Base-by-base conservation (phyloP, 768 basidiomycete genomes). In the Lyophyllum shimeji region DNA sequence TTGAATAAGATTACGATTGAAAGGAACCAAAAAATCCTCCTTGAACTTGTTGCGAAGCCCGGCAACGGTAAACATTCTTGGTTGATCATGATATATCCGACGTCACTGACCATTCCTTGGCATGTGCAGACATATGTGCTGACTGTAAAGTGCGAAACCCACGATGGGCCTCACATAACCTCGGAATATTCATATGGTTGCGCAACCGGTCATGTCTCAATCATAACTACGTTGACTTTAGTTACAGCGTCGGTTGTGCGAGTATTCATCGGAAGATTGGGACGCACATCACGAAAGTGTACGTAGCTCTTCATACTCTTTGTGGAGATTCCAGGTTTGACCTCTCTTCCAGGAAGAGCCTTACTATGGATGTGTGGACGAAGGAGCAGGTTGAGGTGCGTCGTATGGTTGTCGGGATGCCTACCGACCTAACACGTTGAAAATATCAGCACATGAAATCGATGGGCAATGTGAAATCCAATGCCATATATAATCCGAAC, bases 271-370 rank as follows among this genome's bases (percentile, higher is more conserved):
- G 95, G 51, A 96, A 95, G 76, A 87, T 98, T 56, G 95, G 95
- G 1, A 95, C 93, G 4, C 95, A 98, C 69, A 79, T 94, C 61
- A 85, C 90, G 0, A 95, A 97, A 84, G 91, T 98, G 93, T 95
- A 77, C 67, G 83, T 78, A 27, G 17, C 29, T 51, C 18, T 13
- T 4, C 27, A 37, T 21, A 13, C 13, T 44, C 3, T 12, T 11
- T 11, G 21, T 25, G 17, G 50, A 2, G 24, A 27, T 25, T 40
- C 49, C n/a, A 24, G 53, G 21, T 47, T 44, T 39, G 45, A 46
- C 55, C 45, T 17, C 18, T 46, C 18, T n/a, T 1, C 33, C 57
- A 96, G 94, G 58, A 97, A 96, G 79, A 95, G 93, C 65, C 63
- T 97, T 37, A 93, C 90, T 1, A 74, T 96, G 71, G 95, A 95